Conservation (phyloP, 1,284 basidiomycete species). For the Fomes fomentarius region DNA sequence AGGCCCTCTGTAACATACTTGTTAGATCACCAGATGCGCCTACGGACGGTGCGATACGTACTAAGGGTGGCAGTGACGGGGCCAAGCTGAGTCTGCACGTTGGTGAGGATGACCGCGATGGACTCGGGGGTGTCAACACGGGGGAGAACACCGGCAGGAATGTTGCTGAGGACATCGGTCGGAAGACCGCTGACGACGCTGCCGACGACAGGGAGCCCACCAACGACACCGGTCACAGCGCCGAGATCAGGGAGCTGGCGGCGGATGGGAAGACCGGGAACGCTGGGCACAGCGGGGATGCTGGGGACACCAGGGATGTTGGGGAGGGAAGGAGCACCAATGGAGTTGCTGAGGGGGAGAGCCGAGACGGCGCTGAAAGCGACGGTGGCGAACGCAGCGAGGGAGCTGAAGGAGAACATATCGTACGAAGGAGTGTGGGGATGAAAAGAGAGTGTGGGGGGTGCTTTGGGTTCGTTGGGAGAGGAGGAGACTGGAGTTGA, state of each 20-base stretch:
- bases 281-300: conserved; percentile 19
- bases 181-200: too few relatives aligned
- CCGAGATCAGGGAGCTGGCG: too few relatives aligned
- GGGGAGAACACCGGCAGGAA: conserved; percentile 10
- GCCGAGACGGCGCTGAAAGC: conserved; percentile 38
- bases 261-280: too few relatives aligned
- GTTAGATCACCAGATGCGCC: conserved; percentile 1
- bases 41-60: conserved; percentile 24
- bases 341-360: conserved; percentile 12
- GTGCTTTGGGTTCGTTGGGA: conserved; percentile 9
- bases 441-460: conserved; percentile 43
- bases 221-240: too few relatives aligned
- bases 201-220: conserved; percentile 4
- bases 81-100: conserved; percentile 27
- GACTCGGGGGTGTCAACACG: conserved; percentile 22
- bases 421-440: conserved; percentile 16
- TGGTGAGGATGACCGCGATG: conserved; percentile 30
- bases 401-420: conserved; percentile 50
- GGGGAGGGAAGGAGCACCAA: conserved; percentile 14
- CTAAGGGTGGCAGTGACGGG: conserved; percentile 34
- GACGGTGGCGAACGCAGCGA: conserved; percentile 41
- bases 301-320: conserved; percentile 19
- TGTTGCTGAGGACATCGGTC: too few relatives aligned
- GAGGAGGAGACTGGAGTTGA: conserved; percentile 10
- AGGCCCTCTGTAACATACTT: conserved; percentile 32